Evolutionary conservation across 2,329 filamentous ascomycete genomes (phyloP).

Genomic region (Chalaropsis ovoidea): DNA sequence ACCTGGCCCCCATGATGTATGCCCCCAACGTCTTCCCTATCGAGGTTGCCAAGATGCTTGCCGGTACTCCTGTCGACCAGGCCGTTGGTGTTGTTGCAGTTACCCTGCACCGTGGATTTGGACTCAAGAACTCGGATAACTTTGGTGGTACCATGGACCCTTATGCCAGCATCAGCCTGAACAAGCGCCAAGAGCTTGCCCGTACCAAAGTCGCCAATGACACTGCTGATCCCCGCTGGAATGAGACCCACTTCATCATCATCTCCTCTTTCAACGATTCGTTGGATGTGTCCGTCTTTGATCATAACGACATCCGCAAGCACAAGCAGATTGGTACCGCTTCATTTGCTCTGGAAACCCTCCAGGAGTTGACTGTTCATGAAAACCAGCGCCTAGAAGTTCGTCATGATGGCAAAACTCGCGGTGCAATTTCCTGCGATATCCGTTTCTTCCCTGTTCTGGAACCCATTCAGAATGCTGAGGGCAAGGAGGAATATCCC

Average conservation of each 20-base stretch:
- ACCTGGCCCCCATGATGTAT: slow-evolving; percentile 95
- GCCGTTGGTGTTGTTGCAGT: slow-evolving; percentile 89
- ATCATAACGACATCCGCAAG: slow-evolving; percentile 93
- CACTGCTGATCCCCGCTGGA: slow-evolving; percentile 82
- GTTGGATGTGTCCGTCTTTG: slow-evolving; percentile 73
- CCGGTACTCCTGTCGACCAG: slow-evolving; percentile 86
- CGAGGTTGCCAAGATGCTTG: slow-evolving; percentile 95
- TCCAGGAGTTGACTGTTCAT: slow-evolving; percentile 66
- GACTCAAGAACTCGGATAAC: slow-evolving; percentile 89
- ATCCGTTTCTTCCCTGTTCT: slow-evolving; percentile 93
- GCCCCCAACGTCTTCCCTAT: slow-evolving; percentile 95
- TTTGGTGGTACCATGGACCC: slow-evolving; percentile 88
- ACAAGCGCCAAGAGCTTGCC: slow-evolving; percentile 68
- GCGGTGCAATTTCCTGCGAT: slow-evolving; percentile 70
- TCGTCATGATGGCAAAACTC: slow-evolving; percentile 69
- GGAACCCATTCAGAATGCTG: slow-evolving; percentile 40
- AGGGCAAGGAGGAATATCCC: slow-evolving; percentile 67
- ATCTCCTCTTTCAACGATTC: slow-evolving; percentile 83
- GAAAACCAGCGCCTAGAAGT: slow-evolving; percentile 83
- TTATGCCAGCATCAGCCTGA: slow-evolving; percentile 76
- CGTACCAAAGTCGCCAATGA: slow-evolving; percentile 82
- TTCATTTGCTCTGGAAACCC: slow-evolving; percentile 71
- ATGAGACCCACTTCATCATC: slow-evolving; percentile 92
- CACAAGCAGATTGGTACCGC: slow-evolving; percentile 83
- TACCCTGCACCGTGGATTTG: slow-evolving; percentile 80